Conservation (phyloP, 352 stramenopile species). For the Thalassiosira livingstoniorum region DNA sequence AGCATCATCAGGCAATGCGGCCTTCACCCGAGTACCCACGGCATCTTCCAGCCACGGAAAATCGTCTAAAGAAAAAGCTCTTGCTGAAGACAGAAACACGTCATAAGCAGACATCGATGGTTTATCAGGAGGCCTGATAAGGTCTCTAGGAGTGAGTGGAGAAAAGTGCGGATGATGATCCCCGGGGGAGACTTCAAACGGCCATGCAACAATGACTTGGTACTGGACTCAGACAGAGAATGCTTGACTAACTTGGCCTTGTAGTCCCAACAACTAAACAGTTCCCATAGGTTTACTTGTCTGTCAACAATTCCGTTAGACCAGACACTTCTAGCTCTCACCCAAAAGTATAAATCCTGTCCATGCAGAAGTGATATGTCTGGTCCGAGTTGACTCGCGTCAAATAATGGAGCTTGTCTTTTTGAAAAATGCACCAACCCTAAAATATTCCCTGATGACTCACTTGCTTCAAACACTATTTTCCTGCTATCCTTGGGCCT, state of each 20-base stretch:
- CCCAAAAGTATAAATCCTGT: constrained; percentile 6
- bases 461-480: background rate
- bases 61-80: background rate
- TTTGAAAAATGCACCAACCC: background rate
- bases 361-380: background rate
- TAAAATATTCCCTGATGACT: background rate
- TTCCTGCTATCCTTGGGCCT: background rate
- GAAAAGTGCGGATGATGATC: constrained; percentile 6
- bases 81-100: background rate
- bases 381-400: background rate
- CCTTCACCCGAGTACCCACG: background rate
- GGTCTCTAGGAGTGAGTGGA: background rate
- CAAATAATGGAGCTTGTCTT: background rate
- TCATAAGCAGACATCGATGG: background rate
- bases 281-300: background rate
- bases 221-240: background rate
- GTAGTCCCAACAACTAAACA: constrained; percentile 7
- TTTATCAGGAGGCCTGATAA: too few species aligned
- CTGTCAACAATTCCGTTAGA: background rate
- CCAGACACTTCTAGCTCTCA: background rate
- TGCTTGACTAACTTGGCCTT: constrained; percentile 2
- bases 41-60: background rate
- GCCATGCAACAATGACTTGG: background rate
- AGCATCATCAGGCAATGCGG: constrained; percentile 38
- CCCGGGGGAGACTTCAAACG: constrained; percentile 23